Base-by-base conservation (phyloP, 2,329 filamentous ascomycete genomes). In the Daldinia sp. region DNA sequence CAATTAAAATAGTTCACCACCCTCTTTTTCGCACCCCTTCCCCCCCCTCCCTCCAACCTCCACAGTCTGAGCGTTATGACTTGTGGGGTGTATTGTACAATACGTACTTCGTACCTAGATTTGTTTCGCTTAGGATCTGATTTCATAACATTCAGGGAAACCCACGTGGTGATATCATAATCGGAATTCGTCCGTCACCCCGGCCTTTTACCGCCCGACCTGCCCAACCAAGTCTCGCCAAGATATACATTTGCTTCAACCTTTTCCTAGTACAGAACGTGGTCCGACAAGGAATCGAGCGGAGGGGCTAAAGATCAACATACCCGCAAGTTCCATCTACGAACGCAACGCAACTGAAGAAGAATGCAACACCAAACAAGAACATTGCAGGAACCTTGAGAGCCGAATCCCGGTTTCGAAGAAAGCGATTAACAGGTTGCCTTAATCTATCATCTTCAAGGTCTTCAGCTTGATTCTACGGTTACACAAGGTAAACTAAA, bases 151-250 rank as follows among this genome's bases (percentile, higher is more conserved):
- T 48, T 13, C 6, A 20, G 10, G 23, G 15, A 26, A 50, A 50
- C 28, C 46, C 46, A 50, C 46, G 46, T 50, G 46, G 46, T 50
- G 46, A 50, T n/a, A 50, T 50, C 23, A 50, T 50, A 30, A 23
- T 23, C 46, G 26, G 46, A 30, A 50, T 30, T 50, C 12, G 46
- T 50, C 46, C 23, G 23, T 50, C 13, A 28, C 46, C 46, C 46
- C 23, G 26, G 23, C 2, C 46, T 6, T 23, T 30, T 50, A 2
- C 46, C 13, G 23, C 46, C 9, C 15, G 23, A 50, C 46, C 46
- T 50, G 23, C 46, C 46, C 23, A 50, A 28, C 23, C 28, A n/a
- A 50, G 23, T 2, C 13, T 23, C 46, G 46, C 23, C 46, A 50
- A 50, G 46, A 50, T 50, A 23, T 50, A 28, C 46, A 28, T n/a